Conservation (phyloP, 2,329 filamentous ascomycete genomes). For the Sporothrix dimorphospora region DNA sequence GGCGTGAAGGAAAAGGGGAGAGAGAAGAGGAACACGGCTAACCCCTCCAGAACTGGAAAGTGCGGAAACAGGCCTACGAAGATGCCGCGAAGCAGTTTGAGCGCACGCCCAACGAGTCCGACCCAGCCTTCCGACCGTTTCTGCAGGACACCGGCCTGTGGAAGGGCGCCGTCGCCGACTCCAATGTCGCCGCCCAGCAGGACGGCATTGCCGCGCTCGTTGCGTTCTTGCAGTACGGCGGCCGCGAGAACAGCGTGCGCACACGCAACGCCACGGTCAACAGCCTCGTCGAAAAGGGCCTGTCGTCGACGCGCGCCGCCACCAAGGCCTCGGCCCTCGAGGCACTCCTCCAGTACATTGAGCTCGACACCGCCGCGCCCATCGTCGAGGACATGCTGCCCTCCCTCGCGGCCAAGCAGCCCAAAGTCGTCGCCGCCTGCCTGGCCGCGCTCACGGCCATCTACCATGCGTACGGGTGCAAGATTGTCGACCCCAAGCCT, state of each 20-base stretch:
- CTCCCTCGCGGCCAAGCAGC: conserved; percentile 81
- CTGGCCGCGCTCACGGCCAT: conserved; percentile 79
- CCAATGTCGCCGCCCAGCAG: conserved; percentile 95
- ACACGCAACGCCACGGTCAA: conserved; percentile 75
- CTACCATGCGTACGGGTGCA: conserved; percentile 93
- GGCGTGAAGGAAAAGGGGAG: too few relatives aligned
- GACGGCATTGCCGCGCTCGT: conserved; percentile 87
- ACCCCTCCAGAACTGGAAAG: conserved; percentile 79
- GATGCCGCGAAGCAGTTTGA: conserved; percentile 87
- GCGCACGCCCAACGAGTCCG: conserved; percentile 78
- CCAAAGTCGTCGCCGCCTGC: conserved; percentile 77
- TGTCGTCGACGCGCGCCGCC: conserved; percentile 82
- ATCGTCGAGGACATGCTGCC: conserved; percentile 90
- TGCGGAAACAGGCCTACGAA: conserved; percentile 92
- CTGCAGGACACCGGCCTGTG: conserved; percentile 81
- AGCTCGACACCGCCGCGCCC: conserved; percentile 82
- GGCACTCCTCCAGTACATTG: conserved; percentile 83
- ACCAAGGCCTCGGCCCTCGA: conserved; percentile 88
- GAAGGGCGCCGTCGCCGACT: conserved; percentile 91
- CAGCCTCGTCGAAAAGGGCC: conserved; percentile 86
- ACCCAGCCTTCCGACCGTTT: conserved; percentile 86
- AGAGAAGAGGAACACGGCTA: neutral
- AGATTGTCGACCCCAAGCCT: conserved; percentile 90
- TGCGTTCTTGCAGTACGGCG: conserved; percentile 89
- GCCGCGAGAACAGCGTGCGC: conserved; percentile 75